phyloP scores from a whole-genome alignment of 2,329 filamentous ascomycete species.

The Stagonosporopsis tanaceti region DNA sequence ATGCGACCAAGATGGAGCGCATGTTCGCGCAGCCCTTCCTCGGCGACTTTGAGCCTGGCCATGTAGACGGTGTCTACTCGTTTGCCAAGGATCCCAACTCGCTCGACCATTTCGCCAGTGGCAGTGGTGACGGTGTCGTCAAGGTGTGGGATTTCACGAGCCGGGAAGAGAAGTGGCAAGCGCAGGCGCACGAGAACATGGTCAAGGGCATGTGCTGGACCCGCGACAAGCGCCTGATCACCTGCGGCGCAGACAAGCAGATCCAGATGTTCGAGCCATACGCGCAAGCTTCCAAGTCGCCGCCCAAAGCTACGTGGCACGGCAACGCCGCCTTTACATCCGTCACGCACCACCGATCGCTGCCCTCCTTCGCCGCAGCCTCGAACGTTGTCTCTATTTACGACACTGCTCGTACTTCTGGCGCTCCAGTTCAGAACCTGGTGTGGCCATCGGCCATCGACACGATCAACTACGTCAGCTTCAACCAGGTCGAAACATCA shows the following conservation, averaged over 20 bases:
- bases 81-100: constrained; percentile 59
- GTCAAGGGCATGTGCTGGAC: constrained; percentile 94
- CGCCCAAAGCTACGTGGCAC: constrained; percentile 85
- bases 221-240: constrained; percentile 81
- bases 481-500: constrained; percentile 94
- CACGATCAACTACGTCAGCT: constrained; percentile 86
- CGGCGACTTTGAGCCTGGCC: constrained; percentile 84
- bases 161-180: constrained; percentile 77
- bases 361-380: constrained; percentile 80
- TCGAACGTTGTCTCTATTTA: constrained; percentile 86
- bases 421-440: constrained; percentile 79
- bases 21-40: constrained; percentile 90
- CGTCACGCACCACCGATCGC: constrained; percentile 80
- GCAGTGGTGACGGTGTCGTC: constrained; percentile 79
- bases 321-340: constrained; percentile 84
- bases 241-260: constrained; percentile 84
- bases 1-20: constrained; percentile 90
- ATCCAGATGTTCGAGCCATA: constrained; percentile 95
- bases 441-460: constrained; percentile 85
- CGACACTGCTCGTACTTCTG: constrained; percentile 80
- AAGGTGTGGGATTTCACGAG: constrained; percentile 89
- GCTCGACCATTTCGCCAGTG: constrained; percentile 54
- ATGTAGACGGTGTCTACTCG: constrained; percentile 79
- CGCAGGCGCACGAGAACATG: constrained; percentile 88
- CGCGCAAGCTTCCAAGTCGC: constrained; percentile 70